Percentiles rank a stretch among this genome's conserved stretches.
Evolutionary conservation across 148 eudicot species (phyloP).

Genomic region (Nepenthes gracilis): DNA sequence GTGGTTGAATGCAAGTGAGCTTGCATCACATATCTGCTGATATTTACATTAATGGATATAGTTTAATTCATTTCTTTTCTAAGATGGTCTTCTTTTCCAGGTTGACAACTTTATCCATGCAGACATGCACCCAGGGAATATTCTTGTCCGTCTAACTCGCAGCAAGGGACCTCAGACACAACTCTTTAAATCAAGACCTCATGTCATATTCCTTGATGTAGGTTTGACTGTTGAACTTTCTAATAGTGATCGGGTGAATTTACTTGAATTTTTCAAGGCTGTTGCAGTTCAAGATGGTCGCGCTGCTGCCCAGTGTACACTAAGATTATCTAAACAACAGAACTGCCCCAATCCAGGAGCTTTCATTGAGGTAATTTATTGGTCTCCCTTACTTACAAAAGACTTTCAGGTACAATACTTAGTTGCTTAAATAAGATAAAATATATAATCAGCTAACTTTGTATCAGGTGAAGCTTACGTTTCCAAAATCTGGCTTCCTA

Average conservation of each 20-base stretch:
- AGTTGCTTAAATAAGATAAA: too few relatives aligned
- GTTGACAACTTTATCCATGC: slow-evolving; percentile 91
- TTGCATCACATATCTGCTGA: too few relatives aligned
- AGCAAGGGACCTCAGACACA: slow-evolving; percentile 24
- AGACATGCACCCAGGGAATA: slow-evolving; percentile 97
- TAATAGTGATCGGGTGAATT: slow-evolving; percentile 39
- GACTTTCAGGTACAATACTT: too few relatives aligned
- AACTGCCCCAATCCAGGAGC: slow-evolving; percentile 65
- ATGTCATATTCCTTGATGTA: slow-evolving; percentile 78
- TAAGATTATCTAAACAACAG: slow-evolving; percentile 56
- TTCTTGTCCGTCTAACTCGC: slow-evolving; percentile 50
- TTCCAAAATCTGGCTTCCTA: too few relatives aligned
- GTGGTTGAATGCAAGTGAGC: too few relatives aligned
- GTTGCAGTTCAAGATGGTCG: slow-evolving; percentile 71
- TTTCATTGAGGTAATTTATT: slow-evolving; percentile 43
- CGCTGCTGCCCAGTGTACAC: slow-evolving; percentile 64
- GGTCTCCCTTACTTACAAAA: too few relatives aligned
- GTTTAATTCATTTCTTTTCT: too few relatives aligned
- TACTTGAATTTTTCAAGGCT: slow-evolving; percentile 77
- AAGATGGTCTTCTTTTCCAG: slow-evolving; percentile 15
- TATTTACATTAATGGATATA: too few relatives aligned
- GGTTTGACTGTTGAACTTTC: slow-evolving; percentile 95
- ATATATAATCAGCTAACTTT: too few relatives aligned
- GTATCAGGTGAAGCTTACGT: too few relatives aligned
- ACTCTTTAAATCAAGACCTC: slow-evolving; percentile 55